phyloP scores from a whole-genome alignment of 2,329 filamentous ascomycete genomes.

The Setomelanomma holmii region DNA sequence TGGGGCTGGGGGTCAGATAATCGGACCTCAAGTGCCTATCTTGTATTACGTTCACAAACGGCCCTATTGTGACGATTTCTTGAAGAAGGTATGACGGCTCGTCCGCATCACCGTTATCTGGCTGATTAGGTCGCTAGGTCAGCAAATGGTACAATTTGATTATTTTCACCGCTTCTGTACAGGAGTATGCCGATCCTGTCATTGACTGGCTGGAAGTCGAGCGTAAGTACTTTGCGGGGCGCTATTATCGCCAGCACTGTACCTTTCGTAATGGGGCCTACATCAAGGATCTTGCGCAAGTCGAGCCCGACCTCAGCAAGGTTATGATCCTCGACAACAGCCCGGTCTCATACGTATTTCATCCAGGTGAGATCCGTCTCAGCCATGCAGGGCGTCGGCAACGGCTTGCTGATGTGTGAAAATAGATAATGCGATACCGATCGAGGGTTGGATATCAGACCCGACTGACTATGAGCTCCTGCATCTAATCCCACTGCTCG shows the following conservation, averaged over 20 bases:
- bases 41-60: conserved; percentile 99
- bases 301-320: conserved; percentile 95
- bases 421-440: conserved; percentile 96
- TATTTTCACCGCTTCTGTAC: conserved; percentile 94
- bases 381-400: not conserved
- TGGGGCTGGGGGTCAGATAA: conserved; percentile 69
- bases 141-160: conserved; percentile 99
- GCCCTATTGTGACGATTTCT: conserved; percentile 94
- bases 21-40: conserved; percentile 91
- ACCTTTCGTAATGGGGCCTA: conserved; percentile 95
- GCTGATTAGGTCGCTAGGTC: conserved; percentile 60
- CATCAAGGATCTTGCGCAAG: conserved; percentile 95
- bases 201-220: conserved; percentile 99
- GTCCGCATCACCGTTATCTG: conserved; percentile 3
- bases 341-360: conserved; percentile 97
- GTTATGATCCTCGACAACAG: conserved; percentile 99
- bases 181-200: conserved; percentile 97
- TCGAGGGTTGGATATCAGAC: conserved; percentile 99
- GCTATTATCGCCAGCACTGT: conserved; percentile 97
- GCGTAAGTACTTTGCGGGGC: conserved; percentile 90
- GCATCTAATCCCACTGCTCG: conserved; percentile 88
- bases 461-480: conserved; percentile 95
- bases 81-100: conserved; percentile 72
- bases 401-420: conserved; percentile 16
- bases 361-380: conserved; percentile 74